These are phyloP conservation scores for Chrysanthemum lavandulifolium DNA, from an alignment of 129 eudicot species.

Conservation along the genomic window DNA sequence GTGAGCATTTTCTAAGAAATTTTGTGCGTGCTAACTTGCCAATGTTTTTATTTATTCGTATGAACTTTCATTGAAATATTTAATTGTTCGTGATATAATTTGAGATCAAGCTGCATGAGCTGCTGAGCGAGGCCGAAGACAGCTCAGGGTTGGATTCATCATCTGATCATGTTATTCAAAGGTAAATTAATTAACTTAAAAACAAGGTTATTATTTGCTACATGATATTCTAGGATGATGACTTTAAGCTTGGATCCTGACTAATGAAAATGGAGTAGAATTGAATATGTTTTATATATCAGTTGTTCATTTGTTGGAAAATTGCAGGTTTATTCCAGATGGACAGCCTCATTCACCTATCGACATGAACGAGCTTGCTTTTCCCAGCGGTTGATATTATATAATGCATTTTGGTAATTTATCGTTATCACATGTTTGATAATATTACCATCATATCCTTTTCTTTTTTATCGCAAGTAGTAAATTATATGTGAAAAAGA, in stretches of 20 bases:
- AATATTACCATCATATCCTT: neutral
- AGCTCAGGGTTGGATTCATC: constrained; percentile 37
- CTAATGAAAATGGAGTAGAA: too few species aligned
- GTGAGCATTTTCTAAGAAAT: constrained; percentile 27
- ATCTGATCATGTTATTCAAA: constrained; percentile 24
- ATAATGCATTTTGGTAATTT: neutral
- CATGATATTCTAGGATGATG: too few species aligned
- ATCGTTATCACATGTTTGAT: neutral
- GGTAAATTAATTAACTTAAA: constrained; percentile 8
- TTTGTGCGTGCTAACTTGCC: too few species aligned
- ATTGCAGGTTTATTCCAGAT: constrained; percentile 34
- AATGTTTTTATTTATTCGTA: neutral
- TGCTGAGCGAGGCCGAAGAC: constrained; percentile 30
- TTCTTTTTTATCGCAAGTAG: neutral
- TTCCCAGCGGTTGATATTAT: constrained; percentile 3
- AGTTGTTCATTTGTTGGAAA: neutral
- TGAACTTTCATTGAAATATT: neutral
- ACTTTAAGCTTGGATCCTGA: too few species aligned
- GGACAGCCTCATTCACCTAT: constrained; percentile 26
- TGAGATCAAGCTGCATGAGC: constrained; percentile 29
- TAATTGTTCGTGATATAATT: constrained; percentile 1
- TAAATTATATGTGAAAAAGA: constrained; percentile 1
- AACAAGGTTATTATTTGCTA: neutral
- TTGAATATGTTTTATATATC: neutral
- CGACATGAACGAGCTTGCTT: constrained; percentile 24